Conservation (phyloP, 768 basidiomycete species). For the Boletus tomentosulus region DNA sequence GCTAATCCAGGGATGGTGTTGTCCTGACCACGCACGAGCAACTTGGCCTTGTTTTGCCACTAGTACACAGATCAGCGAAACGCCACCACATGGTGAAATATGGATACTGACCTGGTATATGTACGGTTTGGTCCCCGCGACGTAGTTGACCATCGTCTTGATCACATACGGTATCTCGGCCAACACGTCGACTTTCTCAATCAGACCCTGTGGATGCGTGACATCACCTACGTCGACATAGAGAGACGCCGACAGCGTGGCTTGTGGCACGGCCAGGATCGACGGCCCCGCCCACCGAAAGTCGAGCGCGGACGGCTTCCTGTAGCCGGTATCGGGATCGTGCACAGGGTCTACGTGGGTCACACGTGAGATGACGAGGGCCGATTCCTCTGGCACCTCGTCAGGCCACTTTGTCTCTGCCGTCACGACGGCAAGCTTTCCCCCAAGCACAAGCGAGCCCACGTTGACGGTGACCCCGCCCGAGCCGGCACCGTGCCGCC, state of each 20-base stretch:
- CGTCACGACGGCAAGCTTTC: conserved; percentile 71
- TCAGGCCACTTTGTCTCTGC: conserved; percentile 77
- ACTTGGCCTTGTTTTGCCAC: conserved; percentile 57
- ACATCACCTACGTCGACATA: conserved; percentile 55
- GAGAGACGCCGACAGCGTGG: conserved; percentile 53
- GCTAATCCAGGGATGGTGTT: conserved; percentile 39
- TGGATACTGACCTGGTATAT: conserved; percentile 76
- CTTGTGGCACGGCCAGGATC: conserved; percentile 46
- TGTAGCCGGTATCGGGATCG: conserved; percentile 83
- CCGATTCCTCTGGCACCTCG: conserved; percentile 46
- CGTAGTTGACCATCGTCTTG: conserved; percentile 90
- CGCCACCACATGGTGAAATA: background rate
- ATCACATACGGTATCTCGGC: conserved; percentile 92
- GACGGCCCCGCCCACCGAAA: conserved; percentile 81
- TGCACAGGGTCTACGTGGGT: conserved; percentile 54
- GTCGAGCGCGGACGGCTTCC: conserved; percentile 59
- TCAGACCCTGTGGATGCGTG: conserved; percentile 62
- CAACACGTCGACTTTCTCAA: conserved; percentile 92
- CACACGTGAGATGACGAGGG: conserved; percentile 58
- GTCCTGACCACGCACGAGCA: conserved; percentile 44
- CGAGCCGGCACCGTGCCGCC: conserved; percentile 72
- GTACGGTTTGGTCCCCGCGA: conserved; percentile 88
- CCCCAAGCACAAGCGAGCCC: conserved; percentile 77
- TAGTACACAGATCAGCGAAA: conserved; percentile 18
- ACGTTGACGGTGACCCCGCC: conserved; percentile 84